A percentile compares a stretch with the other conserved stretches of the same genome.
Evolutionary conservation across 306 rosid species (phyloP).

Genomic region (Alnus glutinosa): DNA sequence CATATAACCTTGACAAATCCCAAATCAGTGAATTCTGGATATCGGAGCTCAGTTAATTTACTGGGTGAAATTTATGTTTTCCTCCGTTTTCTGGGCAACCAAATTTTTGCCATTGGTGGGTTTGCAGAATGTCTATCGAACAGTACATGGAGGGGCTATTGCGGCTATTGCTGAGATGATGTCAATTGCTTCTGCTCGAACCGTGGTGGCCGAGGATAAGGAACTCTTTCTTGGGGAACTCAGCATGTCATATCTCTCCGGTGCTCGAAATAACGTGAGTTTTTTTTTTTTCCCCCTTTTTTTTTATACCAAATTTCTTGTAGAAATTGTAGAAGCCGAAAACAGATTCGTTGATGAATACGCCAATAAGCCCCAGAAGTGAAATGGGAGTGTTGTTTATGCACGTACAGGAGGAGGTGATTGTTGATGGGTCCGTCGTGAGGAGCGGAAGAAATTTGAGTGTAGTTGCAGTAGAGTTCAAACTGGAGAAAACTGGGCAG

Average conservation of each 20-base stretch:
- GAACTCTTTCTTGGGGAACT: constrained; percentile 51
- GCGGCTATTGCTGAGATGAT: constrained; percentile 48
- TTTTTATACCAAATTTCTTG: no score
- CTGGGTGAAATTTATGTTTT: not conserved
- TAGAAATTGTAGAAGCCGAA: no score
- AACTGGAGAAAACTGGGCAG: constrained; percentile 48
- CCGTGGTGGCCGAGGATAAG: constrained; percentile 40
- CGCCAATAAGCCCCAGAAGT: no score
- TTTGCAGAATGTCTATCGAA: constrained; percentile 36
- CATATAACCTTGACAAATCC: no score
- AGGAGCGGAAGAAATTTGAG: constrained; percentile 78
- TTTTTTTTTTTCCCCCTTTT: not conserved
- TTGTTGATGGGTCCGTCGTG: constrained; percentile 58
- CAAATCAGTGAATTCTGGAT: no score
- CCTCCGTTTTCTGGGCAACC: not conserved
- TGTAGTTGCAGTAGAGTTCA: constrained; percentile 58
- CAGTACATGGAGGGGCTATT: constrained; percentile 49
- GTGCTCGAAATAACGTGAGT: constrained; percentile 44
- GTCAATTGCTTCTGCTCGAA: constrained; percentile 49
- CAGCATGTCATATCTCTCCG: constrained; percentile 51
- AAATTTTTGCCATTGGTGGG: constrained; percentile 7
- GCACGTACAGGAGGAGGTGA: constrained; percentile 59
- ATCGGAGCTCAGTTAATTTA: no score
- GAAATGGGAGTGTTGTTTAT: not conserved
- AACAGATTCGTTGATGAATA: no score